Evolutionary conservation across 2,329 filamentous ascomycete species (phyloP).

Genomic region (Sporothrix variecibatus): DNA sequence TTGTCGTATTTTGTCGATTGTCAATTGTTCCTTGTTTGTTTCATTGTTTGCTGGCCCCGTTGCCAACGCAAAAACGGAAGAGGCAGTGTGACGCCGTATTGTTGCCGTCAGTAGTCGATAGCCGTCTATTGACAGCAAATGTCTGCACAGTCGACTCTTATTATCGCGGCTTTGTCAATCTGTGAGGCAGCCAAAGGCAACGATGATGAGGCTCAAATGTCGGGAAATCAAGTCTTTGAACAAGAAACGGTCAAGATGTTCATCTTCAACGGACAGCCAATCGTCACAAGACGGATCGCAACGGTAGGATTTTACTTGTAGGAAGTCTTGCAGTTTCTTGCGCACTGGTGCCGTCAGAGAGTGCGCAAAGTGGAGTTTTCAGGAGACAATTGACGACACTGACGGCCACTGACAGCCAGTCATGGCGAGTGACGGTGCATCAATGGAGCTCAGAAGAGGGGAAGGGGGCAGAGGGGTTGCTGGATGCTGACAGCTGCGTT

Average conservation of each 20-base stretch:
- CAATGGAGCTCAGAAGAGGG: not conserved
- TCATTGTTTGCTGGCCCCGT: constrained; percentile 6
- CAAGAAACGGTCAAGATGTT: not conserved
- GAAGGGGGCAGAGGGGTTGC: not conserved
- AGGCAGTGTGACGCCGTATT: not conserved
- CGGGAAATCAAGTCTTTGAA: not conserved
- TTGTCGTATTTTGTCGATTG: not conserved
- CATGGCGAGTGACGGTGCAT: not conserved
- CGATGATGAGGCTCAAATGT: not conserved
- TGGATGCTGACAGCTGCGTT: constrained; percentile 4
- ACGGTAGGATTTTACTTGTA: not conserved
- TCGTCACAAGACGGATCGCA: constrained; percentile 1
- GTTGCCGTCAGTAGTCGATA: not conserved
- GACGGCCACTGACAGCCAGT: not conserved
- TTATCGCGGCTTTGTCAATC: not conserved
- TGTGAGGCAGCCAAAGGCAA: not conserved
- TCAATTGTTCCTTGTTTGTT: not conserved
- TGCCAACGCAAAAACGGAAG: not conserved
- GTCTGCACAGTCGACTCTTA: not conserved
- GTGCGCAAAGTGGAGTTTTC: not conserved
- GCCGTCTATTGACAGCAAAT: not conserved
- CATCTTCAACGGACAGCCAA: not conserved
- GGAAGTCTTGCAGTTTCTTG: not conserved
- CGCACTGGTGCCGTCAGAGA: not conserved
- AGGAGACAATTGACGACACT: not conserved